Base-by-base conservation (phyloP, 768 basidiomycete genomes). In the Asterophora lycoperdoides region DNA sequence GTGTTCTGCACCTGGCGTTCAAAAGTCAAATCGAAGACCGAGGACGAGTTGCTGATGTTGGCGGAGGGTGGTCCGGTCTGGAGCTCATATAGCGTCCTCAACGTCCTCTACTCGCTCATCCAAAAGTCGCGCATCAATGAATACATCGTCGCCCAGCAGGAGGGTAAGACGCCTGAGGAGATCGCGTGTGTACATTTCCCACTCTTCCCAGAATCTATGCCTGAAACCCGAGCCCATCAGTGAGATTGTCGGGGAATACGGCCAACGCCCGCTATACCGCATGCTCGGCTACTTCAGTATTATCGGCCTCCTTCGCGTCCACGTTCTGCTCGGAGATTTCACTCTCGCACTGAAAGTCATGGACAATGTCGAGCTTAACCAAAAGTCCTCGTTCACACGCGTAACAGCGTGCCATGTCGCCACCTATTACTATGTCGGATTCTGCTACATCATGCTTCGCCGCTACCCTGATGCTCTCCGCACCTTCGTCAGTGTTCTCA, bases 381-480 rank as follows among this genome's bases (percentile, higher is more conserved):
- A 89, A 73, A 94, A 92, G 78, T 83, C 89, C 5, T 86, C 89
- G n/a, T 86, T 93, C 68, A 90, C 92, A 28, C 83, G 91, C 2
- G 93, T 96, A 14, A 97, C 94, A 1, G 92, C 95, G n/a, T 93
- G 92, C 58, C 93, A 96, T 71, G 93, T 97, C 53, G 80, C 91
- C 44, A 89, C 89, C 2, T 92, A 92, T 67, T 96, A 96, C 74
- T 92, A 95, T 62, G 90, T 95, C 54, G 94, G 93, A 29, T 89
- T 97, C 75, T 93, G 93, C 71, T 98, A 97, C 70, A 80, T 98
- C 66, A 90, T 93, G 79, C 80, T 99, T 37, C 79, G 91, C 38
- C 82, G 96, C 55, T 96, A 94, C 68, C 84, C 93, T 4, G 96
- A 99, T 63, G 96, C 96, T 18, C 92, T 91, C 64, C 88, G 93